Evolutionary conservation across 371 early-diverging fungal genomes (phyloP).

Genomic region (Haplosporangium sp.): DNA sequence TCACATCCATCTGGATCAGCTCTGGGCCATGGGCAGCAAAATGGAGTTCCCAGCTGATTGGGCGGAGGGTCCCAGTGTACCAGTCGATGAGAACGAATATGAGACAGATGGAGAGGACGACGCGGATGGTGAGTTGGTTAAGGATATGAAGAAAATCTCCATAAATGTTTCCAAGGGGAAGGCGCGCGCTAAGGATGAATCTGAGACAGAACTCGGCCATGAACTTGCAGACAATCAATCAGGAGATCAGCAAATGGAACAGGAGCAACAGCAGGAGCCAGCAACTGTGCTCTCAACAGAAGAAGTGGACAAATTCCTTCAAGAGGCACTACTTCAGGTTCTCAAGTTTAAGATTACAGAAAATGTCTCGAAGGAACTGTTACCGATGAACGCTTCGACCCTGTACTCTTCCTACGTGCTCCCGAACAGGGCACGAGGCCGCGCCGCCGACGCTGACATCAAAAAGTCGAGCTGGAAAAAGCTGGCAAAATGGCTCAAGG

Average conservation of each 20-base stretch:
- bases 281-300: conserved; percentile 32
- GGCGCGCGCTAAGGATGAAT: conserved; percentile 5
- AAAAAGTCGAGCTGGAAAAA: conserved; percentile 82
- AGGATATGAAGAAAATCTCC: conserved; percentile 7
- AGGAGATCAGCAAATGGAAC: conserved; percentile 20
- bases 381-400: conserved; percentile 74
- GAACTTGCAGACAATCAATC: neutral
- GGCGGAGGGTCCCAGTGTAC: conserved; percentile 17
- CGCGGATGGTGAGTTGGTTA: conserved; percentile 25
- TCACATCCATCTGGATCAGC: conserved; percentile 73
- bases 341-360: conserved; percentile 70
- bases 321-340: conserved; percentile 69
- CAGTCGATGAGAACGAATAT: conserved; percentile 19
- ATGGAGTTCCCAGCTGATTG: conserved; percentile 61
- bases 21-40: conserved; percentile 78
- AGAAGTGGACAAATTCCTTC: conserved; percentile 71
- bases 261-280: conserved; percentile 14
- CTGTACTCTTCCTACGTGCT: conserved; percentile 74
- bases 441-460: conserved; percentile 69
- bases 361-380: conserved; percentile 55
- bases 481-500: conserved; percentile 77
- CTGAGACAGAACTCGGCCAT: neutral
- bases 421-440: conserved; percentile 66
- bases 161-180: conserved; percentile 20
- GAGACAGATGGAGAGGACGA: conserved; percentile 27